A percentile compares a stretch with the other conserved stretches of the same genome.
Evolutionary conservation across 352 stramenopile genomes (phyloP).

Genomic region (Globisporangium takayamanum): DNA sequence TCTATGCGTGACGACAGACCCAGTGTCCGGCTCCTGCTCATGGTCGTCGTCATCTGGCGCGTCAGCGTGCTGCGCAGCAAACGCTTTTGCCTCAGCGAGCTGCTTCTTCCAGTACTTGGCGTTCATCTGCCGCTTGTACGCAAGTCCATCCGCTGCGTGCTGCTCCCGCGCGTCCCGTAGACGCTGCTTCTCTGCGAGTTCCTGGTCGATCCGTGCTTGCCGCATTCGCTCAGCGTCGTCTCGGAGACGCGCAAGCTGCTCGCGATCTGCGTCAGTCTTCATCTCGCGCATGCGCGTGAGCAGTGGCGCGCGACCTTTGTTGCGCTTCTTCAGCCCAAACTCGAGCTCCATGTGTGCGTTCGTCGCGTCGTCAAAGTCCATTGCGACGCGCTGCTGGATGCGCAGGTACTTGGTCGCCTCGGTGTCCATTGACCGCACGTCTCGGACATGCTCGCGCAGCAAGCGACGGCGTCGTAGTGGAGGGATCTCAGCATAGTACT

Average conservation of each 20-base stretch:
- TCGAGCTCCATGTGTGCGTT: constrained; percentile 31
- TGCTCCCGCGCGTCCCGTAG: constrained; percentile 13
- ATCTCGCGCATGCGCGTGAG: constrained; percentile 39
- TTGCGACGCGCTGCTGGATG: constrained; percentile 32
- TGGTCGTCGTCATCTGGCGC: constrained; percentile 23
- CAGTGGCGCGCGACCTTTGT: constrained; percentile 46
- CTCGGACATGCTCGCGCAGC: constrained; percentile 48
- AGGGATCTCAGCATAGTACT: constrained; percentile 53
- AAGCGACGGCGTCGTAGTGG: constrained; percentile 43
- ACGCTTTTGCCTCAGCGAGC: constrained; percentile 35
- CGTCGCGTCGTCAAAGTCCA: constrained; percentile 33
- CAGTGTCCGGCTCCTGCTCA: background rate
- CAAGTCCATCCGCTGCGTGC: constrained; percentile 18
- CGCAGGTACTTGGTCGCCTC: constrained; percentile 49
- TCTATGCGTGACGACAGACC: too few species aligned
- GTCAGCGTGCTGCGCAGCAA: constrained; percentile 37
- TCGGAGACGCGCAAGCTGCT: constrained; percentile 21
- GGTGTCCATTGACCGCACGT: constrained; percentile 56
- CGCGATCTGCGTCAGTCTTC: constrained; percentile 42
- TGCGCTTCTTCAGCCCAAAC: constrained; percentile 55
- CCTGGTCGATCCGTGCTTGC: constrained; percentile 26
- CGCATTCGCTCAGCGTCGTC: constrained; percentile 46
- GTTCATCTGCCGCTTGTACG: constrained; percentile 43
- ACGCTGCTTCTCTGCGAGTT: constrained; percentile 32
- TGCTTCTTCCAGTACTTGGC: constrained; percentile 72